These are phyloP conservation scores for Nephelium lappaceum DNA, from an alignment of 345 rosid genomes.

Conservation along the genomic window DNA sequence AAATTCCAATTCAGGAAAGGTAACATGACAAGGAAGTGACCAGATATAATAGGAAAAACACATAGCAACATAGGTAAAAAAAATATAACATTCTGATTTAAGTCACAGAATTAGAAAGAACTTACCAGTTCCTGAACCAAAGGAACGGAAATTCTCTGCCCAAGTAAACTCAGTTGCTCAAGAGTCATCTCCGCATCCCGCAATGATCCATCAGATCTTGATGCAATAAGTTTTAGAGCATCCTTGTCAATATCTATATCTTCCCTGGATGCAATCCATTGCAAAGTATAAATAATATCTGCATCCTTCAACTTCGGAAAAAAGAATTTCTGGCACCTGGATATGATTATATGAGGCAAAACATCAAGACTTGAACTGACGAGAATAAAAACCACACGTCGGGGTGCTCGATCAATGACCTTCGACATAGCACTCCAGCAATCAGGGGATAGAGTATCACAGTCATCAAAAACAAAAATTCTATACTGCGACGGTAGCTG, in stretches of 20 bases:
- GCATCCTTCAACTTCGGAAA: slow-evolving; percentile 92
- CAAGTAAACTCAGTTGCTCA: slow-evolving; percentile 89
- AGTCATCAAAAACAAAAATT: slow-evolving; percentile 81
- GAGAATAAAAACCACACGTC: slow-evolving; percentile 78
- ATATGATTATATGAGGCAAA: slow-evolving; percentile 86
- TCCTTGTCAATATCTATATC: slow-evolving; percentile 69
- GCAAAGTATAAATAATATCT: slow-evolving; percentile 77
- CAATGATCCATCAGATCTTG: slow-evolving; percentile 96
- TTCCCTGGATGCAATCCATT: slow-evolving; percentile 76
- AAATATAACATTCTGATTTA: background rate
- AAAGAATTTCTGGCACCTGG: slow-evolving; percentile 96
- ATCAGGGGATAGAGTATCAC: slow-evolving; percentile 73
- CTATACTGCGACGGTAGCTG: slow-evolving; percentile 57
- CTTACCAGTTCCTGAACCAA: slow-evolving; percentile 96
- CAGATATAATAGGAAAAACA: slow-evolving; percentile 6
- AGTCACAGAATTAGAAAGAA: slow-evolving; percentile 13
- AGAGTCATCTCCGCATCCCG: slow-evolving; percentile 98
- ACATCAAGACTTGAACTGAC: slow-evolving; percentile 87
- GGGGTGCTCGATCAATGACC: slow-evolving; percentile 79
- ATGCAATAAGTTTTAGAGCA: slow-evolving; percentile 88
- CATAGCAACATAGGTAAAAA: background rate
- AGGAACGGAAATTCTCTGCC: slow-evolving; percentile 78
- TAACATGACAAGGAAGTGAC: background rate
- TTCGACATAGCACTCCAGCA: slow-evolving; percentile 87
- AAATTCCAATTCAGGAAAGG: background rate